Conservation (phyloP, 2,329 filamentous ascomycete genomes). For the Aspergillus novofumigatus region DNA sequence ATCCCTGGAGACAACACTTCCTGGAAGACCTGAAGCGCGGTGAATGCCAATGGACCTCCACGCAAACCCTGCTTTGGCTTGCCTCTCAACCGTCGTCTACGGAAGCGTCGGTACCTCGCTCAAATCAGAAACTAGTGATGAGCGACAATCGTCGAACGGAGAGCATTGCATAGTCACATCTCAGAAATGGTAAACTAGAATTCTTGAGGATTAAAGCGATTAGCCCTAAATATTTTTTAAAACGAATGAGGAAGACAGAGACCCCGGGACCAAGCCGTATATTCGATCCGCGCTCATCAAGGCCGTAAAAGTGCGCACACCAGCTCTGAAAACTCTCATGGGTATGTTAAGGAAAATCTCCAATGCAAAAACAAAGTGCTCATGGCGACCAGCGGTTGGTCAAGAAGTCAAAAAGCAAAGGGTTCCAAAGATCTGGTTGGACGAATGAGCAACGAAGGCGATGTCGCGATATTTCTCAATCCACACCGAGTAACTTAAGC, state of each 20-base stretch:
- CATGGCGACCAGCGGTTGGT: slow-evolving; percentile 15
- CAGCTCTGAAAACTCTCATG: slow-evolving; percentile 25
- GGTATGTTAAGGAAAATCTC: slow-evolving; percentile 24
- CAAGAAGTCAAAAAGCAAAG: slow-evolving; percentile 15
- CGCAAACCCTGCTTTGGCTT: neutral
- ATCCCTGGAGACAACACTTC: neutral
- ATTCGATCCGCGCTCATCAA: slow-evolving; percentile 17
- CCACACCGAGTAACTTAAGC: slow-evolving; percentile 47
- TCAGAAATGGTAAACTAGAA: neutral
- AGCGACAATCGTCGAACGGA: neutral
- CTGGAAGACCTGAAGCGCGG: neutral
- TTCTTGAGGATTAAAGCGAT: neutral
- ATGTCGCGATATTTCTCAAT: slow-evolving; percentile 8
- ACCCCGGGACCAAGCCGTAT: slow-evolving; percentile 13
- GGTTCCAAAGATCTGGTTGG: slow-evolving; percentile 14
- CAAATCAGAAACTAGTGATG: neutral
- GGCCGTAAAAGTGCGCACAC: slow-evolving; percentile 9
- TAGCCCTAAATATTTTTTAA: neutral
- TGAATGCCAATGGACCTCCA: neutral
- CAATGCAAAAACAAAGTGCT: slow-evolving; percentile 17
- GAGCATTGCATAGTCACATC: neutral
- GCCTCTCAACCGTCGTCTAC: neutral
- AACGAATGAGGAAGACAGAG: neutral
- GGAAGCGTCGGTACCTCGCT: neutral
- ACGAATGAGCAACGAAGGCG: slow-evolving; percentile 11